These are phyloP conservation scores for Colletotrichum higginsianum DNA, from an alignment of 2,329 filamentous ascomycete species.

Conservation along the genomic window DNA sequence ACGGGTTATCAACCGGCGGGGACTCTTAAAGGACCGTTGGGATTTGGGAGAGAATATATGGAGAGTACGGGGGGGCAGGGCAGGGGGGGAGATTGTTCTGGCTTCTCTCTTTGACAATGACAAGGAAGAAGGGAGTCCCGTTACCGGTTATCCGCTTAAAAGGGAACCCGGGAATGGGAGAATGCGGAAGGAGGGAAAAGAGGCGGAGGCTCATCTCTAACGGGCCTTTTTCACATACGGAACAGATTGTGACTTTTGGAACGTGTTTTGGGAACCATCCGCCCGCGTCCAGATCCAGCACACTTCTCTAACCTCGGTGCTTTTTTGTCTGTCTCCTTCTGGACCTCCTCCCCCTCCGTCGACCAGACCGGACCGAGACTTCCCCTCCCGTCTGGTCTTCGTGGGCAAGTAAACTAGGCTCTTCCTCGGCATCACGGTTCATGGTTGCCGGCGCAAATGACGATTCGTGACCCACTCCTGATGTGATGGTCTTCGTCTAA, in stretches of 20 bases:
- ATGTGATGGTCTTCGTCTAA: neutral
- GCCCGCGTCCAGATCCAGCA: neutral
- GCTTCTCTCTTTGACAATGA: too few relatives aligned
- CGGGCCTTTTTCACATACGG: constrained; percentile 5
- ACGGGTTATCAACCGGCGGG: constrained; percentile 12
- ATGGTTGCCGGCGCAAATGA: neutral
- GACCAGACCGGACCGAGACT: neutral
- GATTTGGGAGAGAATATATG: neutral
- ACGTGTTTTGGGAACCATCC: constrained; percentile 8
- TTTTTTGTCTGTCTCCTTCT: too few relatives aligned
- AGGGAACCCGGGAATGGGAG: neutral
- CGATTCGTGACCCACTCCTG: constrained; percentile 13
- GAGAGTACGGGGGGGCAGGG: neutral
- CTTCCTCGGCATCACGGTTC: constrained; percentile 28
- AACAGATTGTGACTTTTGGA: too few relatives aligned
- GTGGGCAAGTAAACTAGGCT: neutral
- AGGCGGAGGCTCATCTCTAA: neutral
- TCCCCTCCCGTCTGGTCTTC: neutral
- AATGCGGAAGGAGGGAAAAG: constrained; percentile 1
- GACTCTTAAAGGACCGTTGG: neutral
- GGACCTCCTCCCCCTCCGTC: neutral
- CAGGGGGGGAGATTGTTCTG: too few relatives aligned
- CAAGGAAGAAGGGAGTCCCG: constrained; percentile 8
- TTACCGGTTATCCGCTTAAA: neutral
- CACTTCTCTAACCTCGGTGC: constrained; percentile 7